These are phyloP conservation scores for Spatholobus suberectus DNA, from an alignment of 306 rosid species.

Conservation along the genomic window DNA sequence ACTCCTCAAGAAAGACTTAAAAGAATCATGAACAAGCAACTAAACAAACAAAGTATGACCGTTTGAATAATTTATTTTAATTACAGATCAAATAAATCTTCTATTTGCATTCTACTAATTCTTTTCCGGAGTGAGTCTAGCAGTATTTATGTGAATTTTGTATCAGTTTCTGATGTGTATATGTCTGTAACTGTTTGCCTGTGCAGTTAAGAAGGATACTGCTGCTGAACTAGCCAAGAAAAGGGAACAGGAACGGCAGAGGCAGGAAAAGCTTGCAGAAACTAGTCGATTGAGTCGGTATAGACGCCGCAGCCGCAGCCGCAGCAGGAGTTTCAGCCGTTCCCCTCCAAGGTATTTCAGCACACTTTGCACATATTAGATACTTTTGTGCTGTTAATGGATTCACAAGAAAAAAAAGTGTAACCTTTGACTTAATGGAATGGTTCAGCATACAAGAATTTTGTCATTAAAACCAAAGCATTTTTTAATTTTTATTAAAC, in stretches of 20 bases:
- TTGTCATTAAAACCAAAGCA: background rate
- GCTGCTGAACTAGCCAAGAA: constrained; percentile 94
- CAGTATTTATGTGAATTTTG: constrained; percentile 2
- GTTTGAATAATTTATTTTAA: constrained; percentile 36
- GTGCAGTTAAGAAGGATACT: constrained; percentile 92
- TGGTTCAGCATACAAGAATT: constrained; percentile 2
- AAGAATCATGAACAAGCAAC: constrained; percentile 95
- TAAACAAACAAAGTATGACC: constrained; percentile 87
- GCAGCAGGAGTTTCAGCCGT: constrained; percentile 82
- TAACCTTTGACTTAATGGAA: constrained; percentile 21
- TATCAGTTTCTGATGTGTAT: background rate
- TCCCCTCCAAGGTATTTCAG: constrained; percentile 78
- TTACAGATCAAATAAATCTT: constrained; percentile 30
- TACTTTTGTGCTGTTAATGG: background rate
- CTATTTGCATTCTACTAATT: constrained; percentile 11
- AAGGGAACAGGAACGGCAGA: constrained; percentile 90
- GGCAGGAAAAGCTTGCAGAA: constrained; percentile 95
- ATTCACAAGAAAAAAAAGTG: background rate
- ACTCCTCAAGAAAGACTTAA: constrained; percentile 99
- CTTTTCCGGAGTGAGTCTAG: constrained; percentile 1
- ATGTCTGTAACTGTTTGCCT: constrained; percentile 24
- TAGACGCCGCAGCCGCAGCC: constrained; percentile 79
- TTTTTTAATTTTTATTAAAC: no score
- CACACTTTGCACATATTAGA: background rate
- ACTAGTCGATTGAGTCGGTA: constrained; percentile 80